Base-by-base conservation (phyloP, 2,329 filamentous ascomycete species). In the Colletotrichum karsti region DNA sequence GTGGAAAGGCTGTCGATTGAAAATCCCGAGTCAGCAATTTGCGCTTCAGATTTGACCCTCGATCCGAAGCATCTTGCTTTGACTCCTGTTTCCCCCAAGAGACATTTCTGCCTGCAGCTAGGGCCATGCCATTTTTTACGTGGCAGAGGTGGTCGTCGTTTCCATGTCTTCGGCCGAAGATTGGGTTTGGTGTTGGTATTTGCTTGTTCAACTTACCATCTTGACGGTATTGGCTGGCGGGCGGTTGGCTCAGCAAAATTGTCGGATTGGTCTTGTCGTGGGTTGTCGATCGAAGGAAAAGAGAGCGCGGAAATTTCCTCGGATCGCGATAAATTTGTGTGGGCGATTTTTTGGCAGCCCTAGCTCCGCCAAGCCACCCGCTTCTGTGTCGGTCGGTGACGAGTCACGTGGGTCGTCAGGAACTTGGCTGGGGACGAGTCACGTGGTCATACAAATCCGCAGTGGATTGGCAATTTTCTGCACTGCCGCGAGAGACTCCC, bases 21-120 rank as follows among this genome's bases (percentile, higher is more conserved):
- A 66, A 48, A 57, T 54, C 88, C 84, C 91, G 93, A 97, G 94
- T 98, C 95, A 98, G 95, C 95, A 98, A 97, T 97, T 97, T 91
- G 90, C 95, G 94, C 95, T 98, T 98, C 95, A 98, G 95, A 89
- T 78, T 75, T 80, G 78, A 74, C 79, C 82, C 83, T 84, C 84
- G 75, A 74, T 93, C 93, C 95, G 95, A 98, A 98, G 94, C 94
- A 97, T 94, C 93, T 98, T 98, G 95, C 94, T 89, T 87, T 87
- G 93, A 96, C 92, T 92, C 92, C 88, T n/a, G n/a, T n/a, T 76
- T 67, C 58, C 13, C 63, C 60, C 44, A 60, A 75, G 74, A 76
- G 80, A 77, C 81, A 82, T 83, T 84, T 84, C 82, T 83, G 80
- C 78, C 69, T 63, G 67, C 65, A 57, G 33, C 24, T 46, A 53